These are phyloP conservation scores for Geotrichum carabidarum DNA, from an alignment of 1,139 yeast genomes.

Conservation along the genomic window DNA sequence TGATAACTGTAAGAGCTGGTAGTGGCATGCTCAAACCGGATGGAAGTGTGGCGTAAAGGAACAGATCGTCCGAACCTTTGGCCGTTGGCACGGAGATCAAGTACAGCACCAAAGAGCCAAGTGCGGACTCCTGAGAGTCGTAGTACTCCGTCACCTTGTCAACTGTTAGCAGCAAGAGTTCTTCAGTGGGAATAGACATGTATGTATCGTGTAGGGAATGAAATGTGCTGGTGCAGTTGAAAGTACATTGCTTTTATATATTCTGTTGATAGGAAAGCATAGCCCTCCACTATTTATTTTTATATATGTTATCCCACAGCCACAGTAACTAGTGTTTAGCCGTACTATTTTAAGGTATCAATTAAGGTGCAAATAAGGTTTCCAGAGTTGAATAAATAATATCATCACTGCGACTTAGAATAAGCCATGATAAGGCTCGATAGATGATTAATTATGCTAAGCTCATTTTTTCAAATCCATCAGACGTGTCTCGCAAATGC, in stretches of 20 bases:
- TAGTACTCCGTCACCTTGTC: slow-evolving; percentile 16
- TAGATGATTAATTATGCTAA: slow-evolving; percentile 7
- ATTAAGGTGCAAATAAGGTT: no score
- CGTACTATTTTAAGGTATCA: no score
- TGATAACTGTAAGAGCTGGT: slow-evolving; percentile 13
- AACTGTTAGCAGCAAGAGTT: slow-evolving; percentile 9
- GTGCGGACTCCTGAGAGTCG: neutral
- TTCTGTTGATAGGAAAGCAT: no score
- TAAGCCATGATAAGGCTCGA: no score
- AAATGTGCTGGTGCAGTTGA: no score
- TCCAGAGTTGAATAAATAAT: no score
- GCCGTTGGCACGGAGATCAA: slow-evolving; percentile 1
- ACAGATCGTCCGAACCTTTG: neutral
- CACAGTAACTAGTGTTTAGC: no score
- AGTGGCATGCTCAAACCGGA: slow-evolving; percentile 10
- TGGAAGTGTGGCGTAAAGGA: slow-evolving; percentile 12
- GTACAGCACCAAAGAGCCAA: slow-evolving; percentile 9
- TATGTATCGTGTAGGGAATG: no score
- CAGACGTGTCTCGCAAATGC: slow-evolving; percentile 33
- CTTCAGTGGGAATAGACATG: slow-evolving; percentile 1
- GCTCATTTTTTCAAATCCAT: slow-evolving; percentile 30
- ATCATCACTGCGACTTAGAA: no score
- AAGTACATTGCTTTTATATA: no score
- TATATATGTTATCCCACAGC: no score
- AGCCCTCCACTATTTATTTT: no score